These are phyloP conservation scores for Phytophthora tentaculata DNA, from an alignment of 352 stramenopile species.

Conservation along the genomic window DNA sequence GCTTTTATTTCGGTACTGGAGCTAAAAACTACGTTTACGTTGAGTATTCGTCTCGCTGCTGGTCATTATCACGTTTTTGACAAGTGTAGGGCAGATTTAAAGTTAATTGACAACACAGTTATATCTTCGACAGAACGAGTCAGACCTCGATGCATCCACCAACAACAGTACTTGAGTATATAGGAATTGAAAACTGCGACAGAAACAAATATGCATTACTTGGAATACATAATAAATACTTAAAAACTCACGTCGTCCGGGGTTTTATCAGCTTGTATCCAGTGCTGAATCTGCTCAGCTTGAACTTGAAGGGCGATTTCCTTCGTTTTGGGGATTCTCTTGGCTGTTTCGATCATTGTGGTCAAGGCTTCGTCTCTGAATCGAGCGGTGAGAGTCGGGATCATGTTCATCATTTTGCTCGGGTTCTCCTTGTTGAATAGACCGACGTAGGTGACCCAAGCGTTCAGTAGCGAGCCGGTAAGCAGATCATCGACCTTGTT, in stretches of 20 bases:
- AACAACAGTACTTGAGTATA: no score
- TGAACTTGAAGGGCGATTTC: background rate
- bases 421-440: conserved; percentile 22
- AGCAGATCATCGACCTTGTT: conserved; percentile 13
- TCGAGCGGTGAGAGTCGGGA: conserved; percentile 5
- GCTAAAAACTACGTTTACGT: no score
- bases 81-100: no score
- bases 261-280: background rate
- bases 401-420: conserved; percentile 1
- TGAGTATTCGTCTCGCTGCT: no score
- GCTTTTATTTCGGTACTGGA: no score
- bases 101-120: no score
- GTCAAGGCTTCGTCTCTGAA: conserved; percentile 1
- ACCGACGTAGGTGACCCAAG: conserved; percentile 17
- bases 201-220: no score
- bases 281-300: background rate
- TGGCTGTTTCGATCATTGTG: background rate
- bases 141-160: no score
- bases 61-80: no score
- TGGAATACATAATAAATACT: no score
- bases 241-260: conserved; percentile 18
- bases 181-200: no score
- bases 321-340: background rate
- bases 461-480: conserved; percentile 5
- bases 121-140: no score